A percentile compares a stretch with the other conserved stretches of the same genome.
Evolutionary conservation across 768 basidiomycete genomes (phyloP).

Genomic region (Russula brevipes): DNA sequence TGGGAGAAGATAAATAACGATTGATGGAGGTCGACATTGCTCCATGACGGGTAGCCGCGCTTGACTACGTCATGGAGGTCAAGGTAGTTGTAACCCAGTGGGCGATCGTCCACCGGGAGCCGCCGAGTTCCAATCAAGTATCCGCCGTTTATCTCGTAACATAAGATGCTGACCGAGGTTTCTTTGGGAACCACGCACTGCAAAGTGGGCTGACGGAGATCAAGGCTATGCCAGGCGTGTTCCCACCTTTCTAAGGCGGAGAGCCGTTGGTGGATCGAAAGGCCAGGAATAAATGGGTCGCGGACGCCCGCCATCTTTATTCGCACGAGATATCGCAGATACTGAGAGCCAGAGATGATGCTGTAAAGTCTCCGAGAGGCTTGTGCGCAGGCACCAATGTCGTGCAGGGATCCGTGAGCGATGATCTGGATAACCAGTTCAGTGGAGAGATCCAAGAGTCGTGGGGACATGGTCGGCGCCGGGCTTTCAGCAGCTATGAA

Average conservation of each 20-base stretch:
- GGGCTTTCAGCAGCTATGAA: neutral
- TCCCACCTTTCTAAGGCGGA: conserved; percentile 15
- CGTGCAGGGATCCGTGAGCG: conserved; percentile 12
- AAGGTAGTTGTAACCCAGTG: conserved; percentile 17
- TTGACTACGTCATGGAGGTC: conserved; percentile 10
- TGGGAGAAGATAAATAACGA: conserved; percentile 7
- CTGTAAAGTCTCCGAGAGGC: conserved; percentile 12
- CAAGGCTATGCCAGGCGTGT: conserved; percentile 11
- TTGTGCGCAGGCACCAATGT: conserved; percentile 14
- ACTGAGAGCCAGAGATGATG: conserved; percentile 15
- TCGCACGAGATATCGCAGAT: conserved; percentile 18
- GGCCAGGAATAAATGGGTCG: conserved; percentile 11
- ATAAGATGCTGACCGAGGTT: conserved; percentile 5
- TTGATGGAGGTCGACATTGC: conserved; percentile 15
- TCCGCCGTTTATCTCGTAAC: conserved; percentile 18
- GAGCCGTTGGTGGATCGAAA: conserved; percentile 16
- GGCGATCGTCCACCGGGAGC: conserved; percentile 16
- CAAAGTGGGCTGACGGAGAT: conserved; percentile 13
- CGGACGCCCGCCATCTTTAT: conserved; percentile 15
- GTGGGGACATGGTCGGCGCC: conserved; percentile 15
- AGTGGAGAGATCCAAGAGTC: conserved; percentile 19
- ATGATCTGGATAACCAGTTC: conserved; percentile 22
- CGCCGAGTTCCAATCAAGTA: conserved; percentile 16
- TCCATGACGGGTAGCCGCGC: conserved; percentile 7
- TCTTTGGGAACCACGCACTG: conserved; percentile 15